Conservation (phyloP, 345 rosid genomes). For the Brassica nigra region DNA sequence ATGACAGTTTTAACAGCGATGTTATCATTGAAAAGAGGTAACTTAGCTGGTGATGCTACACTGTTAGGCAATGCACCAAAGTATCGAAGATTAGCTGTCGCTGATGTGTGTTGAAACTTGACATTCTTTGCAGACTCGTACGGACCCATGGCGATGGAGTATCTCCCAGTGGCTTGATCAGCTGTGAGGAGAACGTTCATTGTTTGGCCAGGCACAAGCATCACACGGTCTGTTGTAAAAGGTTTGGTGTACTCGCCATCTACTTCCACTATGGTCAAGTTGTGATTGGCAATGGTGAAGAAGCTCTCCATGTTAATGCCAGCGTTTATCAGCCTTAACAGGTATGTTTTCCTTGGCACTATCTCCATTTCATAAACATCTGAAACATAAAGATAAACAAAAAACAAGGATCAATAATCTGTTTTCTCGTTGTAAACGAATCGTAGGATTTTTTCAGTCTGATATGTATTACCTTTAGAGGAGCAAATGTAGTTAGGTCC, state of each 20-base stretch:
- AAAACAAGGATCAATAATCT: neutral
- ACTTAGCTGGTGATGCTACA: slow-evolving; percentile 59
- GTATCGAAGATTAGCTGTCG: slow-evolving; percentile 66
- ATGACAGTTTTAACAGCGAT: slow-evolving; percentile 72
- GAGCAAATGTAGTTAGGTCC: slow-evolving; percentile 91
- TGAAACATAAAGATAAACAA: slow-evolving; percentile 39
- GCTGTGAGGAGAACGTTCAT: slow-evolving; percentile 78
- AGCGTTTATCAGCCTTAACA: slow-evolving; percentile 75
- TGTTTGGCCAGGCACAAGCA: slow-evolving; percentile 94
- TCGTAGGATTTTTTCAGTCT: neutral
- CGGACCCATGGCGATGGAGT: slow-evolving; percentile 85
- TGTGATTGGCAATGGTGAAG: slow-evolving; percentile 83
- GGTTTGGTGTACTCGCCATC: slow-evolving; percentile 87
- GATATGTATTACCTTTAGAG: slow-evolving; percentile 48
- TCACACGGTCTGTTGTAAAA: slow-evolving; percentile 61
- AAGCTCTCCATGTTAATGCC: slow-evolving; percentile 80
- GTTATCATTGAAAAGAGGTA: slow-evolving; percentile 66
- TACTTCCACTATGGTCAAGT: slow-evolving; percentile 70
- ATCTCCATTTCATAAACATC: slow-evolving; percentile 65
- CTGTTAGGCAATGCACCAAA: slow-evolving; percentile 55
- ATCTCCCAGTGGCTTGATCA: slow-evolving; percentile 68
- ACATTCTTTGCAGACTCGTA: slow-evolving; percentile 62
- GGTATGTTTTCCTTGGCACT: slow-evolving; percentile 69
- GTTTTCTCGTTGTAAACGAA: neutral
- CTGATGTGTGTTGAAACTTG: slow-evolving; percentile 66